Evolutionary conservation across 2,329 filamentous ascomycete species (phyloP), one percentile per base, ranked within the genome.

Genomic region (Teratosphaeria gauchensis): DNA sequence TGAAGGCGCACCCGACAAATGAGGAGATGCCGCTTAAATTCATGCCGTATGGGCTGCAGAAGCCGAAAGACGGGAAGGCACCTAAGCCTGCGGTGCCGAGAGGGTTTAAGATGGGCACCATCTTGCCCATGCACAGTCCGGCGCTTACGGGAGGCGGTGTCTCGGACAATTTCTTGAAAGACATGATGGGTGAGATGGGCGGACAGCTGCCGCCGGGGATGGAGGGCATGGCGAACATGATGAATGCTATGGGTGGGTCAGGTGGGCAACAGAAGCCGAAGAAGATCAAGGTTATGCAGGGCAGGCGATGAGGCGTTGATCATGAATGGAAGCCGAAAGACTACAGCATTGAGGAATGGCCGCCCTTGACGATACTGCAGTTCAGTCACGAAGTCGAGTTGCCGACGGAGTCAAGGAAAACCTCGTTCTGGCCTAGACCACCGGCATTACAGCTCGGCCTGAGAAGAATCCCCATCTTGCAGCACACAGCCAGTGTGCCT

Each of bases 171-270:
- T 84, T 96, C 62, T 85, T 97, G 69, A 90, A 94, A 80, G 92
- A 97, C 67, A 95, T 96, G 81, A 96, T 97, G 92, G 87, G 85
- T 69, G 90, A 95, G 77, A 95, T 97, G 90, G 65, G 68, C 7
- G 69, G 69, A 12, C 68, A 70, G 59, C 57, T 69, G 57, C 66
- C 67, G 58, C 62, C 65, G 14, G 68, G 69, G 21, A 65, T 71
- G 65, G 65, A 61, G 55, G 64, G 65, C 11, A 69, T 74, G 60
- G 64, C 69, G 56, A 63, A 62, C 61, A 66, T 66, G 24, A 61
- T 61, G 53, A 32, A 58, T 33, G 58, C 57, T 48, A 58, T 55
- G 52, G 52, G 60, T 14, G 51, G 56, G 8, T n/a, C 42, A 19
- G 42, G 42, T 5, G 55, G 55, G 42, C 24, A 19, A 12, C 38